phyloP scores from a whole-genome alignment of 495 filamentous ascomycete species.

The Tuber indicum region DNA sequence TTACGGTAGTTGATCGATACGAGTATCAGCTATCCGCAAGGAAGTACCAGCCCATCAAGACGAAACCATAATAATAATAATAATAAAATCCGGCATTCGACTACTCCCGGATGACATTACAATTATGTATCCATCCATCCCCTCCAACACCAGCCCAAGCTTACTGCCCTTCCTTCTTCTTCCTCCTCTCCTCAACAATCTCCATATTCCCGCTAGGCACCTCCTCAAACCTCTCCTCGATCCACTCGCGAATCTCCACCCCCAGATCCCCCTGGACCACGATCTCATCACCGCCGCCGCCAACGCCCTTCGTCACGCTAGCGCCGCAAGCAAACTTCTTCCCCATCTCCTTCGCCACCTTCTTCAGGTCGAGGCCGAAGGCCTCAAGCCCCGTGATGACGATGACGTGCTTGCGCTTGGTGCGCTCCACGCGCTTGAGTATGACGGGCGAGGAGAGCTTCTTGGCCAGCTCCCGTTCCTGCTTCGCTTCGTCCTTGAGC shows the following conservation, averaged over 20 bases:
- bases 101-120: not conserved
- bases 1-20: too few relatives aligned
- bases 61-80: not conserved
- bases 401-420: slow-evolving; percentile 95
- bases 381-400: slow-evolving; percentile 81
- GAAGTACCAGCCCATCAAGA: not conserved
- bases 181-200: slow-evolving; percentile 51
- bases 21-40: not conserved
- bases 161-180: slow-evolving; percentile 37
- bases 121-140: not conserved
- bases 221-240: slow-evolving; percentile 72
- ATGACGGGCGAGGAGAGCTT: slow-evolving; percentile 70
- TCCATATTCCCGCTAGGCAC: slow-evolving; percentile 94
- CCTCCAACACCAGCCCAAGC: not conserved
- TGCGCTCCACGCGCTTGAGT: slow-evolving; percentile 95
- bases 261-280: slow-evolving; percentile 96
- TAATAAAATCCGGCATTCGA: not conserved
- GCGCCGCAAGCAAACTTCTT: slow-evolving; percentile 92
- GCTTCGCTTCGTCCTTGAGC: slow-evolving; percentile 89
- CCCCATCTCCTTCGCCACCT: slow-evolving; percentile 78
- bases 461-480: slow-evolving; percentile 67
- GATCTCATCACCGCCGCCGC: slow-evolving; percentile 86
- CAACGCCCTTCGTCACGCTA: slow-evolving; percentile 74
- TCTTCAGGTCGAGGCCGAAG: slow-evolving; percentile 88
- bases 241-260: slow-evolving; percentile 85